These are phyloP conservation scores for Xylona heveae DNA, from an alignment of 495 filamentous ascomycete genomes.

Conservation along the genomic window DNA sequence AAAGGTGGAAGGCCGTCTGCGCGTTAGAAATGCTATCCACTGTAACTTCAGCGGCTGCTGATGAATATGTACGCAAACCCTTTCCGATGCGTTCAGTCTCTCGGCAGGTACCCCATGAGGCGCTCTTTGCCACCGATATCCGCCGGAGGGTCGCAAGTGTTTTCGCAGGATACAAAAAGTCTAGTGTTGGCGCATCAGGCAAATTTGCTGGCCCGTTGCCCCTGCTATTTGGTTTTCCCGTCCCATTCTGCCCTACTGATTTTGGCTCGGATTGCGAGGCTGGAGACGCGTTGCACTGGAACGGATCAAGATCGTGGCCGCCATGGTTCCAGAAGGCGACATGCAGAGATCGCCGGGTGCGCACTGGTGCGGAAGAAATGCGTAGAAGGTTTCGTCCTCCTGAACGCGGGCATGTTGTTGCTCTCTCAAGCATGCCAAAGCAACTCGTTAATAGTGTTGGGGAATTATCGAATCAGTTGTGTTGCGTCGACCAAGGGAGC, in stretches of 20 bases:
- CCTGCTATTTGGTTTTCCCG: neutral
- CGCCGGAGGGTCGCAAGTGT: slow-evolving; percentile 26
- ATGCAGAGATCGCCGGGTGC: slow-evolving; percentile 36
- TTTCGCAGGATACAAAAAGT: slow-evolving; percentile 39
- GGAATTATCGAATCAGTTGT: no score
- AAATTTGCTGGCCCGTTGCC: slow-evolving; percentile 1
- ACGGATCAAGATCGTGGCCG: slow-evolving; percentile 30
- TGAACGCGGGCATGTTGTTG: slow-evolving; percentile 54
- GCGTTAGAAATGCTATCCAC: no score
- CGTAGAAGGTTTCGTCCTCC: slow-evolving; percentile 48
- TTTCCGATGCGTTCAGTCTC: no score
- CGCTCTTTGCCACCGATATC: slow-evolving; percentile 1
- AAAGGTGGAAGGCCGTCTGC: no score
- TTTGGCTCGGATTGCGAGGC: no score
- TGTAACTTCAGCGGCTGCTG: slow-evolving; percentile 12
- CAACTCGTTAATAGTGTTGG: no score
- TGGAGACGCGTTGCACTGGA: slow-evolving; percentile 22
- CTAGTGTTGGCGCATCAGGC: slow-evolving; percentile 22
- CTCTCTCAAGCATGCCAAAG: slow-evolving; percentile 65
- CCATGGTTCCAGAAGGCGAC: slow-evolving; percentile 47
- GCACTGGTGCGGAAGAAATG: slow-evolving; percentile 27
- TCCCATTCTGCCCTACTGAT: neutral
- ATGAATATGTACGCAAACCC: slow-evolving; percentile 14
- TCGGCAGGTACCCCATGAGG: no score
- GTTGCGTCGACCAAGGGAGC: no score